A percentile compares a stretch with the other conserved stretches of the same genome.
These are phyloP conservation scores for Eimeria maxima DNA, from an alignment of 169 alveolate genomes.

Conservation along the genomic window DNA sequence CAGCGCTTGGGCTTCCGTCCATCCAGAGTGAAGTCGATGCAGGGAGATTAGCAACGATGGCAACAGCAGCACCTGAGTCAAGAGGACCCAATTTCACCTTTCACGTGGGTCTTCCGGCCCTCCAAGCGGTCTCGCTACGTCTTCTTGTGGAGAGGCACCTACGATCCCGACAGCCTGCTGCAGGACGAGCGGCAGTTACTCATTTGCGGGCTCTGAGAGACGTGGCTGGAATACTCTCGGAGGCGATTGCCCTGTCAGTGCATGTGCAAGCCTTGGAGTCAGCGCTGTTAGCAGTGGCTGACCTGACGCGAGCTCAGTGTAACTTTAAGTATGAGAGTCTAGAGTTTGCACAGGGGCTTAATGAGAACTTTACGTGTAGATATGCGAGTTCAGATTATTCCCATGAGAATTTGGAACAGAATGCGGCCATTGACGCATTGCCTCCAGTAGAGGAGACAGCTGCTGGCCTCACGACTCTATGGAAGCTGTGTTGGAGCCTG, in stretches of 20 bases:
- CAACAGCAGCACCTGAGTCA: neutral
- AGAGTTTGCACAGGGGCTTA: neutral
- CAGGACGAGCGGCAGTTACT: conserved; percentile 15
- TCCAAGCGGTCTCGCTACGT: conserved; percentile 50
- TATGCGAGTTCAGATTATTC: neutral
- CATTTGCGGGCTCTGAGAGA: neutral
- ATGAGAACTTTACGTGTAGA: neutral
- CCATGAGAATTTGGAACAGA: neutral
- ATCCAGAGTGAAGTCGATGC: neutral
- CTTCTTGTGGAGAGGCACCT: conserved; percentile 57
- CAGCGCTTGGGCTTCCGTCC: neutral
- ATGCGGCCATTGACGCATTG: neutral
- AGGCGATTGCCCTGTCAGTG: neutral
- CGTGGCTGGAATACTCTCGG: neutral
- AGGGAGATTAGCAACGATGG: neutral
- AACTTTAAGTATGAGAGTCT: neutral
- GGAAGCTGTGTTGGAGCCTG: neutral
- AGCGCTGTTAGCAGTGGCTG: conserved; percentile 39
- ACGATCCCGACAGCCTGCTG: neutral
- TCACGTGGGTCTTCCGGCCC: conserved; percentile 55
- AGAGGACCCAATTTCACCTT: neutral
- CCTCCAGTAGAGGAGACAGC: neutral
- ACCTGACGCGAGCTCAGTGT: neutral
- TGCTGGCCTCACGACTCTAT: conserved; percentile 17
- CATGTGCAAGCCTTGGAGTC: conserved; percentile 28